Evolutionary conservation across 208 protist genomes (phyloP).

Genomic region (Trypanosoma melophagium): DNA sequence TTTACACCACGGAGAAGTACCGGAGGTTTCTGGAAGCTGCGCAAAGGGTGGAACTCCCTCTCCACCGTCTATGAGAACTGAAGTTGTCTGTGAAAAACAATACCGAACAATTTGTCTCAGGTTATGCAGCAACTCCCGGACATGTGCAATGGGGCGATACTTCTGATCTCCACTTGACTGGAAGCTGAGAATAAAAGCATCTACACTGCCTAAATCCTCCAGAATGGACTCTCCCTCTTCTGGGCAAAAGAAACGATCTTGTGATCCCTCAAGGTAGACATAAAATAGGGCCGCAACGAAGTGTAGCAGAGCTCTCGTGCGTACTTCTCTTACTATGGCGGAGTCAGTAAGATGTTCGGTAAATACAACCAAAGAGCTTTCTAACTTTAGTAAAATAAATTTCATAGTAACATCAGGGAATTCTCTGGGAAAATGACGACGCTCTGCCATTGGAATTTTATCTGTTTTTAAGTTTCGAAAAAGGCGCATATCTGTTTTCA

Average conservation of each 20-base stretch:
- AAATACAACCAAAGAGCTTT: background rate
- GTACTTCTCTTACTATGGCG: conserved; percentile 22
- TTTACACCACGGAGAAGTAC: conserved; percentile 67
- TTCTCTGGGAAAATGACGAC: conserved; percentile 1
- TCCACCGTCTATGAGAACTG: conserved; percentile 41
- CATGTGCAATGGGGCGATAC: background rate
- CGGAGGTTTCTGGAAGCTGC: conserved; percentile 42
- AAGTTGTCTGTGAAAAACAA: conserved; percentile 53
- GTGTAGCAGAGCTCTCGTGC: conserved; percentile 30
- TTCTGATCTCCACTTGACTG: background rate
- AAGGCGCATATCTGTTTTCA: conserved; percentile 13
- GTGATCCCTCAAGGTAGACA: conserved; percentile 39
- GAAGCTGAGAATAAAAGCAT: conserved; percentile 25
- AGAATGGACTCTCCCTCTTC: conserved; percentile 40
- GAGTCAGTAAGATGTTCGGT: background rate
- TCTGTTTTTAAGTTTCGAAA: background rate
- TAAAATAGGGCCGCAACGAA: conserved; percentile 45
- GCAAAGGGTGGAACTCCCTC: conserved; percentile 54
- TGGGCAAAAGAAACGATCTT: conserved; percentile 39
- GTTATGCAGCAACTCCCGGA: conserved; percentile 33
- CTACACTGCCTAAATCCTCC: conserved; percentile 39
- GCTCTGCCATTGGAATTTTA: background rate
- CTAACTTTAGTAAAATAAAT: conserved; percentile 5
- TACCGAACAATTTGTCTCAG: conserved; percentile 54
- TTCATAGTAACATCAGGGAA: conserved; percentile 21